A percentile compares a stretch with the other conserved stretches of the same genome.
Evolutionary conservation across 495 filamentous ascomycete genomes (phyloP).

Genomic region (Hypoxylon subgilvum): DNA sequence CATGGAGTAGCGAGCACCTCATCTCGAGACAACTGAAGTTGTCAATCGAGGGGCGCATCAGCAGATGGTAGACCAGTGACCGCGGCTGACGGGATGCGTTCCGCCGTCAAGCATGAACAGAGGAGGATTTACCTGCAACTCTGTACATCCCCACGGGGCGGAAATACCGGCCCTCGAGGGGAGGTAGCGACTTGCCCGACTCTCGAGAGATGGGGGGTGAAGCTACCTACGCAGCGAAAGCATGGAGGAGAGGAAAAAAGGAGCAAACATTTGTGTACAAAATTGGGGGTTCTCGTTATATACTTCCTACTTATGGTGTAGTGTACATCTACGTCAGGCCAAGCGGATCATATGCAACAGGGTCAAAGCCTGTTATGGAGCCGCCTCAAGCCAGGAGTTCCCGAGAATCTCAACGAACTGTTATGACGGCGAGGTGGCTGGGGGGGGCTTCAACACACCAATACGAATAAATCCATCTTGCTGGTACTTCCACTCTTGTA

Average conservation of each 20-base stretch:
- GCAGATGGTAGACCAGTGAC: constrained; percentile 13
- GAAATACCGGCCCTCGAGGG: constrained; percentile 6
- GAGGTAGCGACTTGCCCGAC: constrained; percentile 32
- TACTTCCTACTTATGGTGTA: background rate
- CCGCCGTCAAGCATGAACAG: constrained; percentile 20
- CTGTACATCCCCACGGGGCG: constrained; percentile 20
- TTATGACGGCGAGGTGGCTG: too few species aligned
- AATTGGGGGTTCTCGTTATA: constrained; percentile 1
- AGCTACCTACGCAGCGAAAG: constrained; percentile 22
- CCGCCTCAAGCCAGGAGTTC: too few species aligned
- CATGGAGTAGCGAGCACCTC: background rate
- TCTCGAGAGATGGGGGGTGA: constrained; percentile 26
- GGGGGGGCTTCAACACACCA: too few species aligned
- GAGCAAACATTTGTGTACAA: background rate
- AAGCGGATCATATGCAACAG: too few species aligned
- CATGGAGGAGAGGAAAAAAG: constrained; percentile 6
- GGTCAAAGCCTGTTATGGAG: too few species aligned
- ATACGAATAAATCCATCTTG: too few species aligned
- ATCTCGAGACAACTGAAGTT: constrained; percentile 25
- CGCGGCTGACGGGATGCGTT: constrained; percentile 28
- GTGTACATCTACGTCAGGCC: constrained; percentile 12
- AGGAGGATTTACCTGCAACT: constrained; percentile 24
- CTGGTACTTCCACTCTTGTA: too few species aligned
- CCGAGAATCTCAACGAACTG: too few species aligned
- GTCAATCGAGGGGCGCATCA: constrained; percentile 25